Evolutionary conservation across 352 stramenopile species (phyloP), one percentile per base, ranked within the genome.

Genomic region (Pythium folliculosum): DNA sequence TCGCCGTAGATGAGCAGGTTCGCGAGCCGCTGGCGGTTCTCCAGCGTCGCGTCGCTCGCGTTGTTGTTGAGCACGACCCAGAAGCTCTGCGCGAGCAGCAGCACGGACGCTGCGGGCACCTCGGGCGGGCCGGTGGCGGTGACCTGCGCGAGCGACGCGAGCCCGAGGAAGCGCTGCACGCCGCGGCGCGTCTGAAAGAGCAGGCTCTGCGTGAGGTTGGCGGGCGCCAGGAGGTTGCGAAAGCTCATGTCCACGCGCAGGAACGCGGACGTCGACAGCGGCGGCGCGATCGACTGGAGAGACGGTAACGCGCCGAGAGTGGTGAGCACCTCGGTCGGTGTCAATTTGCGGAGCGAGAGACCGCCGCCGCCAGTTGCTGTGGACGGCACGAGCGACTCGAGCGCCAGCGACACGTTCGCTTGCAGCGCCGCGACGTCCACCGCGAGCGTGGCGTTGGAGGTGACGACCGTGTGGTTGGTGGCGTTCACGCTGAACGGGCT

Each of bases 1-100:
- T 89, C 81, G 14, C 81, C 78, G 43, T 77, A 86, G 51, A 77
- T 27, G 37, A 89, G 65, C 7, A 78, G 40, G 23, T 84, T 87
- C 0, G 69, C 78, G 0, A 89, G 55, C 32, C 48, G 38, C 63
- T 83, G 57, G 22, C 78, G 70, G 10, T 56, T 19, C 21, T 63
- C 67, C 27, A 70, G 38, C 6, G 66, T 73, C 49, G 49, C 63
- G 8, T 49, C 56, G 25, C 30, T 71, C 40, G 21, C 56, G n/a
- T 60, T 57, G 21, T 66, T 71, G 55, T 25, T 69, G 25, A 70
- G 68, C 51, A 63, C 56, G 5, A 88, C 45, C 22, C 68, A 76
- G 64, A 82, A 83, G 1, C 66, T 72, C 63, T 89, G 81, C 35
- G 70, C 66, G 47, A 89, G 63, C 44, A 80, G 67, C 21, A 89